Evolutionary conservation across 2,329 filamentous ascomycete genomes (phyloP), one percentile per base, ranked within the genome.

Genomic region (Hyphodiscus sp.): DNA sequence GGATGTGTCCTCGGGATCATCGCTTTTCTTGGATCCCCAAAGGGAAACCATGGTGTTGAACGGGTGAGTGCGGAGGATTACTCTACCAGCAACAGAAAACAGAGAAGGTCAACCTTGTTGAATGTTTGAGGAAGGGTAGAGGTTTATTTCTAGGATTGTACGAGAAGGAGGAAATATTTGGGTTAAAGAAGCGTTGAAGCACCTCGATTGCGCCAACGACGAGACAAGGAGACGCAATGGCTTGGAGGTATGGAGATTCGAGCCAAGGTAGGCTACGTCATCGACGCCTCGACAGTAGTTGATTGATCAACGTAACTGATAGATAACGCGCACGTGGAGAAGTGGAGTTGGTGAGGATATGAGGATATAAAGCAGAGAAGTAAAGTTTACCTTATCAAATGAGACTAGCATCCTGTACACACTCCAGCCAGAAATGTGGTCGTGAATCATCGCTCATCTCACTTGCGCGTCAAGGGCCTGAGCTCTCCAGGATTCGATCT

Each of bases 1-100:
- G 20, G 15, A 38, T 2, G 20, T 41, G 18, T 20, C 43, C 18
- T 58, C 56, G 50, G 50, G 63, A 30, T 71, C 68, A 49, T 72
- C 69, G 57, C 71, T 68, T 55, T 72, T 71, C 57, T 78, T 77
- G 38, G 71, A 73, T 51, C 76, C 76, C 79, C 80, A 83, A 55
- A 83, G 71, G 53, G 76, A 77, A 45, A 74, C 70, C 76, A 79
- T 78, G 7, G 49, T 71, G 52, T 38, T 38, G 33, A 38, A 38
- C 2, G 4, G 33, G n/a, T n/a, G n/a, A n/a, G n/a, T n/a, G n/a
- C n/a, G n/a, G n/a, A n/a, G n/a, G n/a, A n/a, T 38, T 38, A 10
- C 11, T 2, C 11, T 38, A 8, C 33, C 11, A 15, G 4, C 33
- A 38, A 13, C 11, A n/a, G 16, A 38, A 38, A 15, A 5, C 13